phyloP scores from a whole-genome alignment of 192 early-diverging fungal genomes.

The Coemansia erecta region DNA sequence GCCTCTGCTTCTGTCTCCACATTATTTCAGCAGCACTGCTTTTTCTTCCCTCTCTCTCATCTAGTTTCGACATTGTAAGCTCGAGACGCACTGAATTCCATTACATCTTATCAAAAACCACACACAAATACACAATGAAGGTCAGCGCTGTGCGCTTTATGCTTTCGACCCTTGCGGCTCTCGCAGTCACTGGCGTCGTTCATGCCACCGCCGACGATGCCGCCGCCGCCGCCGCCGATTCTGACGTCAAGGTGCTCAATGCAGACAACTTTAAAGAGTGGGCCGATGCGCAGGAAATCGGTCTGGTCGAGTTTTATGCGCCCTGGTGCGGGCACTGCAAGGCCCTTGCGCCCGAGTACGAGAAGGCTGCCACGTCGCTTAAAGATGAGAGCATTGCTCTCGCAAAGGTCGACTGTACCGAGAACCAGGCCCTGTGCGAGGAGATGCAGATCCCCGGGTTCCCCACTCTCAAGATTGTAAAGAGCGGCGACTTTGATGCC shows the following conservation, averaged over 20 bases:
- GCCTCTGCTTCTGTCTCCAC: too few species aligned
- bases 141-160: constrained; percentile 50
- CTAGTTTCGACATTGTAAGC: constrained; percentile 2
- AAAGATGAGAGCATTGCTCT: constrained; percentile 72
- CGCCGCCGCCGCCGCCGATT: constrained; percentile 16
- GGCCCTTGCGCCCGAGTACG: constrained; percentile 90
- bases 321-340: constrained; percentile 99
- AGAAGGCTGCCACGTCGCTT: constrained; percentile 82
- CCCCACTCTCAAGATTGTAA: constrained; percentile 92
- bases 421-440: constrained; percentile 77
- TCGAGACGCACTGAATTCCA: constrained; percentile 3
- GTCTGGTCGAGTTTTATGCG: constrained; percentile 93
- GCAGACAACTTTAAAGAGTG: constrained; percentile 62
- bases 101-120: neutral
- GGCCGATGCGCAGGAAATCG: constrained; percentile 63
- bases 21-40: constrained; percentile 3
- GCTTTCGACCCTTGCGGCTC: constrained; percentile 42
- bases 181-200: constrained; percentile 28
- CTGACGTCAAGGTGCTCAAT: constrained; percentile 59
- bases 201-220: constrained; percentile 7
- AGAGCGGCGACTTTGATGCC: constrained; percentile 62
- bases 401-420: constrained; percentile 98
- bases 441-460: constrained; percentile 83
- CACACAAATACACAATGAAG: constrained; percentile 35
- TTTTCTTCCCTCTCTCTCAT: neutral